Evolutionary conservation across 306 rosid genomes (phyloP), one percentile per base, ranked within the genome.

Genomic region (Lathyrus tuberosus): DNA sequence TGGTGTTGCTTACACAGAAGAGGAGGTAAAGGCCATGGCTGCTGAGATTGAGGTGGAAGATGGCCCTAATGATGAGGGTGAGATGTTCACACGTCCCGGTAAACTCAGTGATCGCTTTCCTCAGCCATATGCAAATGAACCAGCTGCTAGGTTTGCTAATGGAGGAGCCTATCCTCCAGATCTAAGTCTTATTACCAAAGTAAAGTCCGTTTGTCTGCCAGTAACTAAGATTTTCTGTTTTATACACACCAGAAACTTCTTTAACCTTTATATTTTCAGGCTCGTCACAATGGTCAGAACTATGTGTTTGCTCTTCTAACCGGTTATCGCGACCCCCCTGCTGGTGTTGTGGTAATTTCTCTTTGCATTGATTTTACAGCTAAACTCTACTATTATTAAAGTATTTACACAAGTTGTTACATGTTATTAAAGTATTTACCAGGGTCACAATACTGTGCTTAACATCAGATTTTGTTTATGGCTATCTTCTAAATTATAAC

Each of bases 151-250:
- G 86, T 94, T 94, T 80, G 97, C 97, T 40, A 94, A 91, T 76
- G 99, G 99, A 35, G 96, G 99, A 77, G 99, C 97, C 11, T 94
- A 94, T 82, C 99, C 99, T 73, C 97, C 97, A 3, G 96, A 94
- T 85, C 84, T 94, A 59, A 91, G 99, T 85, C 99, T 94, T 53
- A 60, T 94, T 31, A 90, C 99, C 41, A 90, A 94, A 85, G 99
- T 94, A 91, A 86, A 73, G 77, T 58, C 51, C 14, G 6, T 35
- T 72, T 72, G 64, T 54, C 67, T 82, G 69, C 54, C 52, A 53
- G 66, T 66, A 16, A 68, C 24, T 56, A 62, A 5, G 62, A 12
- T 16, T 62, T 69, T 67, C 17, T 5, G 33, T 13, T 59, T 6
- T 28, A 33, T 63, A 5, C 62, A 40, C 31, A 31, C 14, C 33